These are phyloP conservation scores for Pichia sp. DNA, from an alignment of 1,139 yeast genomes.

Conservation along the genomic window DNA sequence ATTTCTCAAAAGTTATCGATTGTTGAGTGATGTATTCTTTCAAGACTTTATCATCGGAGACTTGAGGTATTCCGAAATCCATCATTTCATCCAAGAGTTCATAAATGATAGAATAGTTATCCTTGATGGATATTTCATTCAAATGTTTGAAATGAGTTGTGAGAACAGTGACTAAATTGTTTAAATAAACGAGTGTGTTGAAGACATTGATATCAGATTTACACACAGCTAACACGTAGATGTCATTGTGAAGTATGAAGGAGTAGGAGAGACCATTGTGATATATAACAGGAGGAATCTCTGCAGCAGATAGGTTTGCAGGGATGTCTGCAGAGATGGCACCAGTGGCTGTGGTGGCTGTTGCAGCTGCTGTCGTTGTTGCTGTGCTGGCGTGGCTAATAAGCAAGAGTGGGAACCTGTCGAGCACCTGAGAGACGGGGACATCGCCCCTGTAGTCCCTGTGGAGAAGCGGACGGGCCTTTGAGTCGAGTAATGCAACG, in stretches of 20 bases:
- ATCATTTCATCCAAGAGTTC: slow-evolving; percentile 94
- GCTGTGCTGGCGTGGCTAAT: slow-evolving; percentile 33
- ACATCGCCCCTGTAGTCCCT: slow-evolving; percentile 95
- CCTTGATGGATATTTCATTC: slow-evolving; percentile 92
- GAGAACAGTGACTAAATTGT: slow-evolving; percentile 69
- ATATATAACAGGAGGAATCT: slow-evolving; percentile 58
- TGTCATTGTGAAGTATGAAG: slow-evolving; percentile 77
- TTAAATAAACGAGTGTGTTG: slow-evolving; percentile 70
- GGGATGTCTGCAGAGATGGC: slow-evolving; percentile 7
- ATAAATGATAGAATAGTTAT: slow-evolving; percentile 87
- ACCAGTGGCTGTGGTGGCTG: too few relatives aligned
- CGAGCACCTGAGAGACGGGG: slow-evolving; percentile 63
- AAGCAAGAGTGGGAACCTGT: slow-evolving; percentile 71
- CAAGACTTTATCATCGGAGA: slow-evolving; percentile 88
- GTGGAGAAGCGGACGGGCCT: slow-evolving; percentile 83
- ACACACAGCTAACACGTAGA: slow-evolving; percentile 81
- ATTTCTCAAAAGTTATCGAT: slow-evolving; percentile 48
- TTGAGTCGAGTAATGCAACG: slow-evolving; percentile 80
- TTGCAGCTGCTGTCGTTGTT: too few relatives aligned
- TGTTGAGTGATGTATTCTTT: slow-evolving; percentile 84
- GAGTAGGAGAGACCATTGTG: slow-evolving; percentile 80
- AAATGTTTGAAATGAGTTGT: slow-evolving; percentile 81
- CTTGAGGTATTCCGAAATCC: slow-evolving; percentile 97
- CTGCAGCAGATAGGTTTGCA: background rate
- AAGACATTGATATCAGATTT: slow-evolving; percentile 75